These are phyloP conservation scores for Annona cherimola DNA, from an alignment of 164 flowering plant species.

Conservation along the genomic window DNA sequence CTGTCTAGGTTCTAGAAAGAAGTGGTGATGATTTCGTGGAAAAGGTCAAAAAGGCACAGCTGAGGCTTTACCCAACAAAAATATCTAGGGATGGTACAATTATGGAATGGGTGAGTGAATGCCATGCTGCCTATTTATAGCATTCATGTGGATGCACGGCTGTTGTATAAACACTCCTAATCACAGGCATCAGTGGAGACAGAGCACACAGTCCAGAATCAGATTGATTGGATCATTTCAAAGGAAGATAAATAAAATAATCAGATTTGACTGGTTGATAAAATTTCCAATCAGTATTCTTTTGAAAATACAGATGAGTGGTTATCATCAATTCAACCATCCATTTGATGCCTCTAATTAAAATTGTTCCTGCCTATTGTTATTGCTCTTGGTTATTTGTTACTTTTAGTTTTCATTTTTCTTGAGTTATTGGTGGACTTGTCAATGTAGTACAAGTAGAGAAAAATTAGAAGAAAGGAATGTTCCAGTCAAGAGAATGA, in stretches of 20 bases:
- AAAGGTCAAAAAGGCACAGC: constrained; percentile 51
- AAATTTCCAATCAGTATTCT: no score
- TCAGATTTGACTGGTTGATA: no score
- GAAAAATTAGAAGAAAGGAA: no score
- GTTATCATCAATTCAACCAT: not conserved
- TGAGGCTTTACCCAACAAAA: constrained; percentile 54
- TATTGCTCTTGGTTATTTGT: no score
- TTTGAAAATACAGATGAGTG: not conserved
- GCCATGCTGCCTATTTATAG: not conserved
- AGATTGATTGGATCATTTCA: not conserved
- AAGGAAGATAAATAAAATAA: not conserved
- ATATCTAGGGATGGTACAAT: constrained; percentile 85
- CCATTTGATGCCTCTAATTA: not conserved
- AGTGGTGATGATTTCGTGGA: constrained; percentile 45
- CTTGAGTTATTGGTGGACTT: no score
- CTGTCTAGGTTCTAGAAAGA: constrained; percentile 62
- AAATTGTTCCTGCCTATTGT: no score
- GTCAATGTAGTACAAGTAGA: no score
- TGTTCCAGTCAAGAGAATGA: no score
- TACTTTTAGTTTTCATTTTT: no score
- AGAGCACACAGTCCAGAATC: not conserved
- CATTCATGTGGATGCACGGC: not conserved
- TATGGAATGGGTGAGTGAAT: constrained; percentile 82
- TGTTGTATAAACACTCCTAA: not conserved
- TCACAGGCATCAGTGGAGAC: not conserved